Base-by-base conservation (phyloP, 306 rosid genomes). In the Trichosanthes cucumerina region DNA sequence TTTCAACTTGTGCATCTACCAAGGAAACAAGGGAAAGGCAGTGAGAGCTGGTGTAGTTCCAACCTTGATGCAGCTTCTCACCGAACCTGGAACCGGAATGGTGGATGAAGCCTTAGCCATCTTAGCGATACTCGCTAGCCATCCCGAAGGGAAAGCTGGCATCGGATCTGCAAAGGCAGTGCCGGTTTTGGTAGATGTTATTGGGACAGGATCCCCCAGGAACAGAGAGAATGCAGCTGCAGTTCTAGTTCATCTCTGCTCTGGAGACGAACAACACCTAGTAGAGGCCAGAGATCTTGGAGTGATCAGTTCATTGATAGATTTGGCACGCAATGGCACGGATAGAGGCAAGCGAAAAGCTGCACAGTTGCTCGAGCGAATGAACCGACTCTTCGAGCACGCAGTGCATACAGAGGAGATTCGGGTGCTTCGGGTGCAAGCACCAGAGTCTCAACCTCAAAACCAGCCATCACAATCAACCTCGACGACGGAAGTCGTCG, bases 301-400 rank as follows among this genome's bases (percentile, higher is more conserved):
- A 33, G 87, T 88, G 85, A 83, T 87, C 85, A 87, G 28, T 77
- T 86, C 91, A 11, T 78, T 96, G 77, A 60, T 85, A 82, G 98
- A 96, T 47, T 83, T 96, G 88, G 89, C 96, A 43, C 97, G 86
- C 75, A 91, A 79, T 79, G 99, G 99, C 50, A 96, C 99, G 0
- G 98, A 96, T 33, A 86, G 99, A 80, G 99, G 97, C 57, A 96
- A 96, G 85, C 87, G 99, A 84, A 96, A 96, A 87, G 99, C 99
- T 41, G 80, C 86, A 12, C 98, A 91, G 80, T 81, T 96, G 83
- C 85, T 96, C 4, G 99, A 96, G 80, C 93, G 96, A 34, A 84
- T 96, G 85, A 84, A 66, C 82, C 84, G 98, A 86, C 86, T 89
- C 81, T 71, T 83, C 19, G 97, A 91, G 86, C 91, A 85, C 65